Conservation (phyloP, 352 stramenopile species). For the Phytopythium litorale region DNA sequence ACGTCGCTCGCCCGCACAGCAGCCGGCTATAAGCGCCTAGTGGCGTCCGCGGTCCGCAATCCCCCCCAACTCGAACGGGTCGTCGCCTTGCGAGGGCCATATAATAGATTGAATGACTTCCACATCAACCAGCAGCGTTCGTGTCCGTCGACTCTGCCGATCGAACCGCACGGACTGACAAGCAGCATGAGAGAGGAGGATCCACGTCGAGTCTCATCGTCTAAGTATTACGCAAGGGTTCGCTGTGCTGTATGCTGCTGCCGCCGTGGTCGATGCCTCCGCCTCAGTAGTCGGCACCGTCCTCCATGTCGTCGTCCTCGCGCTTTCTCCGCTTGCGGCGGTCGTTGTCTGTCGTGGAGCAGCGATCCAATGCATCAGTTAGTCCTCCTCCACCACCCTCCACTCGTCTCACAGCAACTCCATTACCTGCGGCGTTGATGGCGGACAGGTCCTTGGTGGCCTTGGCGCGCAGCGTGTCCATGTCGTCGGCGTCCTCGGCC, state of each 20-base stretch:
- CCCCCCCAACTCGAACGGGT: no score
- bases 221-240: no score
- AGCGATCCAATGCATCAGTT: not conserved
- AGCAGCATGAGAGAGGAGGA: no score
- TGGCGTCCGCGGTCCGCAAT: no score
- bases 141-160: no score
- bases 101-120: no score
- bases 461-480: conserved; percentile 84
- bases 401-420: not conserved
- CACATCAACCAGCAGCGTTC: no score
- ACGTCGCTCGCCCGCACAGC: conserved; percentile 56
- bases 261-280: not conserved
- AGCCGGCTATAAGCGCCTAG: conserved; percentile 52
- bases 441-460: conserved; percentile 64
- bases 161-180: no score
- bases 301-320: conserved; percentile 34
- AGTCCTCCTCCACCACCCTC: conserved; percentile 8
- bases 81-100: no score
- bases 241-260: not conserved
- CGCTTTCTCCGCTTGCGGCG: conserved; percentile 63
- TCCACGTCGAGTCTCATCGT: no score
- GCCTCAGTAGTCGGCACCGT: conserved; percentile 40
- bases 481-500: conserved; percentile 87
- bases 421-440: conserved; percentile 39
- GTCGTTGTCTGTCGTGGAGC: conserved; percentile 35